A percentile compares a stretch with the other conserved stretches of the same genome.
Conservation (phyloP, 179 eudicot species). For the Beta corolliflora region DNA sequence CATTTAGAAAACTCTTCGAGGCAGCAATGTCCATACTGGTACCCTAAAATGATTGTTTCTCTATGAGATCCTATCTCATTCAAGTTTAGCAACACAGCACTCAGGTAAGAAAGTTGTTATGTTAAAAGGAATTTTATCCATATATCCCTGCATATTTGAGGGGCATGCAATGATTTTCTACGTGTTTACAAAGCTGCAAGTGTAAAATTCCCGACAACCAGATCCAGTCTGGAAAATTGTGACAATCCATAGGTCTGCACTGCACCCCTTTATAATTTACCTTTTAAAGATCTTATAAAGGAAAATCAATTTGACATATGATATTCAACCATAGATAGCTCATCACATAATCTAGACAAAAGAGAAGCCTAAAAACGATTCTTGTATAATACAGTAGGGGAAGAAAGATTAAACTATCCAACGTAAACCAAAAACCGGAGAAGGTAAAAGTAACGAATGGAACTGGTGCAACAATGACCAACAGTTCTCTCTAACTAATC, state of each 20-base stretch:
- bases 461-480: neutral
- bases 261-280: neutral
- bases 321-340: neutral
- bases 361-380: neutral
- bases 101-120: too few relatives aligned
- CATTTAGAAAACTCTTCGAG: neutral
- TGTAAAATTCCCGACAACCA: too few relatives aligned
- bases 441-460: neutral
- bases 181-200: too few relatives aligned
- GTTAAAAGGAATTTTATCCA: too few relatives aligned
- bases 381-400: neutral
- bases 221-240: too few relatives aligned
- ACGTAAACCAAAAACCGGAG: neutral
- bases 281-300: neutral
- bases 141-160: too few relatives aligned
- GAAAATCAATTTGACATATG: neutral
- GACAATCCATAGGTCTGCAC: neutral
- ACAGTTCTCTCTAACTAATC: neutral
- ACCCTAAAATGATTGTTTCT: too few relatives aligned
- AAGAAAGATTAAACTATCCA: neutral
- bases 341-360: neutral
- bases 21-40: too few relatives aligned
- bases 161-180: too few relatives aligned
- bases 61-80: too few relatives aligned
- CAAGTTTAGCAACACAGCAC: too few relatives aligned